phyloP scores from a whole-genome alignment of 1,284 basidiomycete genomes.

The Tranzscheliella williamsii region DNA sequence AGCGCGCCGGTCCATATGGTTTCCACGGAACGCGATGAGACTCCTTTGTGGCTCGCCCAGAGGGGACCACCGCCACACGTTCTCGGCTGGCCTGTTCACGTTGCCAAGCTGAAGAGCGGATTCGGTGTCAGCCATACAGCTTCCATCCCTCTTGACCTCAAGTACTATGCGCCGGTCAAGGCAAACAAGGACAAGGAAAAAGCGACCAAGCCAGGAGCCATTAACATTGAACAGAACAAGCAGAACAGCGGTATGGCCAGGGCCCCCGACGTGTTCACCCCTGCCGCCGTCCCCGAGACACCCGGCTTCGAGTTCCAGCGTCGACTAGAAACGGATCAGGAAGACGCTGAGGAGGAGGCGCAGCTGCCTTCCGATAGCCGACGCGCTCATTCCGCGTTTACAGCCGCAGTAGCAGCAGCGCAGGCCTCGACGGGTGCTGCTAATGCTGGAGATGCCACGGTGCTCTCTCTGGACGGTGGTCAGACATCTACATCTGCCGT shows the following conservation, averaged over 20 bases:
- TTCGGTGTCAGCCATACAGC: conserved; percentile 36
- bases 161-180: conserved; percentile 47
- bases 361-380: neutral
- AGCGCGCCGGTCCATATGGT: neutral
- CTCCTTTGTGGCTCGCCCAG: conserved; percentile 16
- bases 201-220: neutral
- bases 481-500: conserved; percentile 4
- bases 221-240: neutral
- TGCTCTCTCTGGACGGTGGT: neutral
- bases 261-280: conserved; percentile 9
- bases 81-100: conserved; percentile 51
- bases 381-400: neutral
- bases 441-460: neutral
- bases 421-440: neutral
- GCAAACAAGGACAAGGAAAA: conserved; percentile 2
- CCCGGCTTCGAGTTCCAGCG: conserved; percentile 31
- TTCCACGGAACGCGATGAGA: conserved; percentile 3
- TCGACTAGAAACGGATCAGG: conserved; percentile 16
- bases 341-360: conserved; percentile 20
- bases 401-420: neutral
- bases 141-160: conserved; percentile 28
- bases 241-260: neutral
- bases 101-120: conserved; percentile 37
- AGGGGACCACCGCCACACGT: conserved; percentile 50
- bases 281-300: conserved; percentile 30